Evolutionary conservation across 2,329 filamentous ascomycete genomes (phyloP).

Genomic region (Diaporthe sp.): DNA sequence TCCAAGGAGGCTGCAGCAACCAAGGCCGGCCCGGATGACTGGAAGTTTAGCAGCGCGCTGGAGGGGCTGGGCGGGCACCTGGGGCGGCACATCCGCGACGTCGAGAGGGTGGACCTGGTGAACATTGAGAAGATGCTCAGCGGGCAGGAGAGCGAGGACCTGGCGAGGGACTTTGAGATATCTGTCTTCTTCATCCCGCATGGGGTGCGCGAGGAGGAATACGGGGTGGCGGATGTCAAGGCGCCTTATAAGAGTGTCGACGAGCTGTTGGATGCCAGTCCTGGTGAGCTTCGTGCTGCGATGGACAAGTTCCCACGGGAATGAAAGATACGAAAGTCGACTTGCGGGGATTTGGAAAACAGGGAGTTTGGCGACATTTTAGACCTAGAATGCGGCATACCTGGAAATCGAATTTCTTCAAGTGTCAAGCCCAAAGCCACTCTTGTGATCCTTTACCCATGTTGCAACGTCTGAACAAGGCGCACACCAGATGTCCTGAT

Average conservation of each 20-base stretch:
- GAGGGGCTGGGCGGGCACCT: neutral
- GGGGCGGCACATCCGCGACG: slow-evolving; percentile 21
- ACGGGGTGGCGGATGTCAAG: neutral
- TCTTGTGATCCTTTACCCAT: slow-evolving; percentile 45
- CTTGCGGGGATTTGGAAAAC: neutral
- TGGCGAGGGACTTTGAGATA: slow-evolving; percentile 35
- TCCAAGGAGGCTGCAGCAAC: neutral
- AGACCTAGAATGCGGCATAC: neutral
- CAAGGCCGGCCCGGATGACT: neutral
- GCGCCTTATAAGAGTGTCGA: slow-evolving; percentile 27
- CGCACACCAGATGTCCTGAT: slow-evolving; percentile 48
- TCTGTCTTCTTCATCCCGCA: slow-evolving; percentile 23
- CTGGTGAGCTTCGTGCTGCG: slow-evolving; percentile 8
- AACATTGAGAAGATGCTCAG: slow-evolving; percentile 33
- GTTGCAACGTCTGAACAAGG: slow-evolving; percentile 47
- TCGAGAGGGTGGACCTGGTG: slow-evolving; percentile 37
- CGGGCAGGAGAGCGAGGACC: slow-evolving; percentile 33
- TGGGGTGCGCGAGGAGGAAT: neutral
- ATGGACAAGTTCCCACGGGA: neutral
- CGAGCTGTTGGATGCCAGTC: slow-evolving; percentile 14
- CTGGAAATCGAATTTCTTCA: neutral
- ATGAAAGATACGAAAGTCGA: neutral
- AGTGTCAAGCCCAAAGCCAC: slow-evolving; percentile 32
- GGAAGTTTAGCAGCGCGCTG: neutral
- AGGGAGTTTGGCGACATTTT: neutral